Evolutionary conservation across 441 rosid species (phyloP).

Genomic region (Geranium incanum): DNA sequence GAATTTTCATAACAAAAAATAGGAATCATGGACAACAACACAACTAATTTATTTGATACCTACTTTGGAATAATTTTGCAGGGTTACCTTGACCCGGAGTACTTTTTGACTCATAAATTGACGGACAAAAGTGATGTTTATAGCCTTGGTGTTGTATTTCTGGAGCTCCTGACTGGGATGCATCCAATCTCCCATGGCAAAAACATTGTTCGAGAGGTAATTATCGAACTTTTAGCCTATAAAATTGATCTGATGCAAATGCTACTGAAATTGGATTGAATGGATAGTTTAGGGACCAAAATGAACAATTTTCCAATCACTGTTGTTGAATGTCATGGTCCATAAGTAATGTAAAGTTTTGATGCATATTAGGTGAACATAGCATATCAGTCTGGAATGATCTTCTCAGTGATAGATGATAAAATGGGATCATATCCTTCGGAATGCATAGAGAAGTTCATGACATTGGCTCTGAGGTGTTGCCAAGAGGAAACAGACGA

Average conservation of each 20-base stretch:
- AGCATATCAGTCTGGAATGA: constrained; percentile 66
- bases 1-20: not conserved
- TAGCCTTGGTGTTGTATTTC: constrained; percentile 88
- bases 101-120: constrained; percentile 82
- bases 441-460: constrained; percentile 71
- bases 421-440: constrained; percentile 86
- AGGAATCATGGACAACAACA: not conserved
- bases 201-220: constrained; percentile 95
- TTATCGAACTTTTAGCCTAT: not conserved
- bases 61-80: constrained; percentile 29
- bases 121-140: constrained; percentile 98
- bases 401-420: constrained; percentile 65
- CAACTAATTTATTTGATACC: constrained; percentile 7
- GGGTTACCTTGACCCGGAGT: constrained; percentile 98
- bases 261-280: not conserved
- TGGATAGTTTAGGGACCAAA: not conserved
- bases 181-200: constrained; percentile 89
- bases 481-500: constrained; percentile 61
- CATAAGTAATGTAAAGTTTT: not conserved
- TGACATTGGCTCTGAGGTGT: constrained; percentile 64
- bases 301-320: too few relatives aligned
- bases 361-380: constrained; percentile 45
- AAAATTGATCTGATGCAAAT: not conserved
- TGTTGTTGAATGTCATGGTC: not conserved
- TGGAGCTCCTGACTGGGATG: constrained; percentile 91